Conservation (phyloP, 2,329 filamentous ascomycete genomes). For the Gaeumannomyces sp. region DNA sequence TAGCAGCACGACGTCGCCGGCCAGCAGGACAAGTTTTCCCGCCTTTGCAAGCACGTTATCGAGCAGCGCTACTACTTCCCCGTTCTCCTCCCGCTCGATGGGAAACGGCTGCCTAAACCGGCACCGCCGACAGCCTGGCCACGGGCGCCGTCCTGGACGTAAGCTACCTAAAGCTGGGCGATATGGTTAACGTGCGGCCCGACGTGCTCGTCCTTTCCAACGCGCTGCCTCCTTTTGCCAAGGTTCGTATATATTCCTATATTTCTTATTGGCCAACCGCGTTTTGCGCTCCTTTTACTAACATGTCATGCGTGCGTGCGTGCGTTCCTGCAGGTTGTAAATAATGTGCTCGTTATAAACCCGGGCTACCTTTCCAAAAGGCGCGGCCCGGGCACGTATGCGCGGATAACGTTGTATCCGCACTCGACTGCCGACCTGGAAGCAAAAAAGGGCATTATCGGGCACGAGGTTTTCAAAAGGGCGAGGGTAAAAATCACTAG, state of each 20-base stretch:
- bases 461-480: constrained; percentile 73
- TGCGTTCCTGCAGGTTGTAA: constrained; percentile 65
- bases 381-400: constrained; percentile 77
- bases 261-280: no score
- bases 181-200: constrained; percentile 80
- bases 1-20: constrained; percentile 13
- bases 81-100: constrained; percentile 70
- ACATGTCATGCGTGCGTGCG: no score
- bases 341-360: constrained; percentile 85
- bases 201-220: constrained; percentile 80
- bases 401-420: constrained; percentile 69
- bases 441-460: constrained; percentile 49
- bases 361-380: constrained; percentile 85
- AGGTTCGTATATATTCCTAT: no score
- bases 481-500: constrained; percentile 80
- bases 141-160: constrained; percentile 77
- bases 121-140: constrained; percentile 50
- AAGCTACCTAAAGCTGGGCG: constrained; percentile 79
- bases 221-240: constrained; percentile 74
- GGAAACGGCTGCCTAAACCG: constrained; percentile 61
- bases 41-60: constrained; percentile 72
- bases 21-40: constrained; percentile 57
- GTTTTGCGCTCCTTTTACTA: no score
- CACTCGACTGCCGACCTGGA: constrained; percentile 54
- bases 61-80: constrained; percentile 91